Base-by-base conservation (phyloP, 805 yeast species). In the Candida vartiovaarae region DNA sequence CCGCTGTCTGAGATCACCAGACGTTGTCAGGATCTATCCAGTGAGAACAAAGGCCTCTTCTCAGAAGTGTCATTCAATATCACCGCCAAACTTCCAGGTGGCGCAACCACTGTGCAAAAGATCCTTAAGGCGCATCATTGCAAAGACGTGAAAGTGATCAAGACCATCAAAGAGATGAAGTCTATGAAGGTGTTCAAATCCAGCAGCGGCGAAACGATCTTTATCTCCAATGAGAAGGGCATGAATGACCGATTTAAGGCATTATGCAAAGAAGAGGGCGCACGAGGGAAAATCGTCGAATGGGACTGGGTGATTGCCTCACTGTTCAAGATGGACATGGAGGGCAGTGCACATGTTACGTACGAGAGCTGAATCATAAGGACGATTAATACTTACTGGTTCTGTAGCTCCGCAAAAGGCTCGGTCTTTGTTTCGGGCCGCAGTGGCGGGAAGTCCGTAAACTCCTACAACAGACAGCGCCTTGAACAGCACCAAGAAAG, bases 261-360 rank as follows among this genome's bases (percentile, higher is more conserved):
- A n/a, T 43, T 60, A 23, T 47, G 56, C 46, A 26, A 48, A 44
- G 51, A 54, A 36, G 47, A 48, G 20, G 39, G 35, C 1, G 32
- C 32, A 4, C 36, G 39, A 15, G 48, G 47, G 5, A 61, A 59
- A 9, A 62, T 75, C 2, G 70, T 78, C 15, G 82, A 76, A 47
- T 80, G 84, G 85, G 76, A 78, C 41, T 78, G 83, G 82, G 73
- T 82, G 40, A 76, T 80, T 10, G 61, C 69, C 45, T 68, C 78
- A 38, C 74, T 80, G 0, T 79, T 80, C 59, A 67, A 65, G 40
- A 67, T 72, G 69, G 52, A 59, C n/a, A 40, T 66, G n/a, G 43
- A 42, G 8, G 34, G 38, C 15, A 26, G 30, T 15, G 36, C 40
- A 32, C 41, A 39, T 25, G 32, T 39, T 9, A 6, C 27, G 11